Base-by-base conservation (phyloP, 768 basidiomycete species). In the Plicaturopsis crispa region DNA sequence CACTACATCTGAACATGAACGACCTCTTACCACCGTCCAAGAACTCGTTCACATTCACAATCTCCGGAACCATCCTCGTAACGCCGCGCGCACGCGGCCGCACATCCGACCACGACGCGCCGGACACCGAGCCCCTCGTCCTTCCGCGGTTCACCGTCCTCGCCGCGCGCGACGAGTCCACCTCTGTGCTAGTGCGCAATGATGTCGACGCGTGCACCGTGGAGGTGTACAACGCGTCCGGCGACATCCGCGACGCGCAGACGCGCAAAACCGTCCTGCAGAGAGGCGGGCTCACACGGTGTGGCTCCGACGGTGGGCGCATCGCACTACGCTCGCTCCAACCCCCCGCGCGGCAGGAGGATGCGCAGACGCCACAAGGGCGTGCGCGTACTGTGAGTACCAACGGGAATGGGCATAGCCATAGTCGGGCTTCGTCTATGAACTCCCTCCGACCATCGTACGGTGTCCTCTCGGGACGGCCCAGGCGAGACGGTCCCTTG, bases 1-100 rank as follows among this genome's bases (percentile, higher is more conserved):
- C 83, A 0, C 58, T 88, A 6, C 84, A 87, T 52, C 47, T 90
- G 42, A 86, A 88, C 51, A 84, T 88, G 67, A 84, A 84, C 47
- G 83, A 88, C 30, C 63, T 88, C 5, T 65, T 76, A 18, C 72
- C 77, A 3, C 75, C 84, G 6, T 60, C 69, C 20, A 82, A 78
- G 57, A 79, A 77, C 42, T 48, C 63, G 12, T 80, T 89, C 49
- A 70, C 69, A 4, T 84, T 88, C 56, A 70, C 63, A 8, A 72
- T 88, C 33, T 66, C 69, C 8, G 84, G 85, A 5, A 77, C 70
- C 5, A 64, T 88, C 31, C 62, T 87, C 3, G 57, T 89, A 22
- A 69, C 67, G 4, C 64, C 80, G 13, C 55, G 54, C 28, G 41
- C 53, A 35, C 56, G 52, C 39, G 43, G 53, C 38, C 43, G 49